Base-by-base conservation (phyloP, 768 basidiomycete genomes). In the Serpula lacrymans region DNA sequence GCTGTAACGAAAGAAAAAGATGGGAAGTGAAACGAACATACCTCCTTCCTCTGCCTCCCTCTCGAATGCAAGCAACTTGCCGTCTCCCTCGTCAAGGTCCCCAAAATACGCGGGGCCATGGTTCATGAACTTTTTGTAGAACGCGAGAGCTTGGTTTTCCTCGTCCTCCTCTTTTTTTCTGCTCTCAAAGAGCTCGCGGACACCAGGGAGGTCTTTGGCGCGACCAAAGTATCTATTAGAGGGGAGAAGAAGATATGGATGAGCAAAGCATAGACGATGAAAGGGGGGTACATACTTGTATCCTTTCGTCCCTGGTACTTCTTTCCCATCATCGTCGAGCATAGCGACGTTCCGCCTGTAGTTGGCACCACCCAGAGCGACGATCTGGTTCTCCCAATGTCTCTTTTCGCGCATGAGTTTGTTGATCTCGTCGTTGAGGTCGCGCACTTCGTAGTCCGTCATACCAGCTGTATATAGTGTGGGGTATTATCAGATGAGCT, bases 381-480 rank as follows among this genome's bases (percentile, higher is more conserved):
- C 85, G 37, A 98, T 96, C 60, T 96, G 94, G 51, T 93, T 94
- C 68, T 98, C 95, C 90, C 92, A 98, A 63, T 97, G 94, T 30
- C 86, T 67, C 61, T 98, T 97, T 67, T 99, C 95, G 24, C 95
- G 77, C 74, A 99, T 69, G 11, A 96, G 69, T 57, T 84, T 89
- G 72, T 98, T 99, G 49, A 99, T 99, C 55, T 97, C 93, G 60
- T 98, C 94, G 58, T 99, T 99, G 30, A 97, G 55, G 59, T 97
- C 95, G 21, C 95, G 82, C 34, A 94, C 82, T 68, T 97, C 93
- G 58, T 97, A 97, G 69, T 97, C 92, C 18, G 88, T 87, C 60
- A 97, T 63, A 38, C 91, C 90, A 52, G 89, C 94, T 97, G 53
- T 34, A 45, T 16, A 17, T 24, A 41, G 20, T 28, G 8, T 24